phyloP scores from a whole-genome alignment of 169 alveolate species.

The Theileria sp. region DNA sequence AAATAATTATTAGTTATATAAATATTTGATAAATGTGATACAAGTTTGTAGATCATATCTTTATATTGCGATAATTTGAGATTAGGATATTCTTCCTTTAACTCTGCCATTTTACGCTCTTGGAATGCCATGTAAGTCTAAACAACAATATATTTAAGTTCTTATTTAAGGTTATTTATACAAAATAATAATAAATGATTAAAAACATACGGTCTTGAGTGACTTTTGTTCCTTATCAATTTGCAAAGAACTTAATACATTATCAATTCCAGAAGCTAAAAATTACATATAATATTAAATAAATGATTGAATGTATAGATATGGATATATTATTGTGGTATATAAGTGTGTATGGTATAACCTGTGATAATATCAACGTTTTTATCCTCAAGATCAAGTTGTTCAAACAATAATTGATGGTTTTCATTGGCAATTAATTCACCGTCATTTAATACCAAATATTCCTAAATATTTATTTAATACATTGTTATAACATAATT shows the following conservation, averaged over 20 bases:
- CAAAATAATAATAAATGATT: not conserved
- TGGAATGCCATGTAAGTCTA: slow-evolving; percentile 74
- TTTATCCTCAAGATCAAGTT: slow-evolving; percentile 43
- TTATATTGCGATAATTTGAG: slow-evolving; percentile 75
- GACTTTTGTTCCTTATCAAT: slow-evolving; percentile 59
- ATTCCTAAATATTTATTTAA: slow-evolving; percentile 16
- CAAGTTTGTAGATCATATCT: slow-evolving; percentile 76
- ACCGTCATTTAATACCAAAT: slow-evolving; percentile 16
- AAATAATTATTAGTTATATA: not conserved
- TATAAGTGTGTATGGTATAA: not conserved
- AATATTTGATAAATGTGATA: slow-evolving; percentile 15
- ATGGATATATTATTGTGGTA: not conserved
- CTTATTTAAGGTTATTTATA: not conserved
- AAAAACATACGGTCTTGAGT: slow-evolving; percentile 44
- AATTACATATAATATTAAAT: not conserved
- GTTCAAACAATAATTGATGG: slow-evolving; percentile 47
- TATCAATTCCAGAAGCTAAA: slow-evolving; percentile 66
- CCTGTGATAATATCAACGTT: slow-evolving; percentile 57
- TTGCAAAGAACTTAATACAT: slow-evolving; percentile 47
- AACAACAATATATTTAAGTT: not conserved
- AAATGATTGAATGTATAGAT: not conserved
- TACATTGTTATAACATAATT: not conserved
- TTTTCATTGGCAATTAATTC: slow-evolving; percentile 35
- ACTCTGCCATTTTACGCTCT: slow-evolving; percentile 71
- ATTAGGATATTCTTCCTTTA: slow-evolving; percentile 71